Evolutionary conservation across 306 rosid genomes (phyloP).

Genomic region (Fragaria nilgerrensis): DNA sequence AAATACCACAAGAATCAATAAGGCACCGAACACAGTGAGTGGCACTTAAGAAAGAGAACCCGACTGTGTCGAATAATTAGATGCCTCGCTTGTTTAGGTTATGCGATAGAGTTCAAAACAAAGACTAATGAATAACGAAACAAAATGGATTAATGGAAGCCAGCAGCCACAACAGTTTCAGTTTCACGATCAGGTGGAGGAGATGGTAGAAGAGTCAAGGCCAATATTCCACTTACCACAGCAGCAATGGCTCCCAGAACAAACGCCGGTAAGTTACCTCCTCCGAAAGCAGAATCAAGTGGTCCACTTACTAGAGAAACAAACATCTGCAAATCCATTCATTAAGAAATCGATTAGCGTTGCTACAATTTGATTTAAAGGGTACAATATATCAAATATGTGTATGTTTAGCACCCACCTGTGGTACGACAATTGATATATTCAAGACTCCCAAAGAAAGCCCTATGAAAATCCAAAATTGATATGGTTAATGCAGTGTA

Average conservation of each 20-base stretch:
- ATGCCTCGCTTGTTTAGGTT: too few species aligned
- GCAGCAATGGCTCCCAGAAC: not conserved
- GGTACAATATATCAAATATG: not conserved
- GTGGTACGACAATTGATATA: constrained; percentile 6
- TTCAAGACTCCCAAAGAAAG: constrained; percentile 11
- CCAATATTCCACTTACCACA: not conserved
- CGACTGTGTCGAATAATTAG: too few species aligned
- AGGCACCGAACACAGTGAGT: too few species aligned
- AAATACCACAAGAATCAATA: too few species aligned
- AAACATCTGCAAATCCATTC: not conserved
- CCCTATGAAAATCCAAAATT: not conserved
- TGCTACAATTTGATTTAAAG: not conserved
- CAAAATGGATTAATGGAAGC: not conserved
- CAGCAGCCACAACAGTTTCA: not conserved
- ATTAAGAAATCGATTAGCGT: not conserved
- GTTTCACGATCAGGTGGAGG: not conserved
- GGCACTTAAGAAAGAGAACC: too few species aligned
- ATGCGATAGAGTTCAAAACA: not conserved
- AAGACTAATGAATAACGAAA: not conserved
- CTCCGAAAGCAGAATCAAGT: not conserved
- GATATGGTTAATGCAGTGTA: not conserved
- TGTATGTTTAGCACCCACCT: not conserved
- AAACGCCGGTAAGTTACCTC: not conserved
- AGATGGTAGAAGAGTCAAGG: not conserved
- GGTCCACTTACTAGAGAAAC: not conserved